Percentiles rank a stretch among this genome's conserved stretches.
These are phyloP conservation scores for Eucalyptus sideroxylon DNA, from an alignment of 345 rosid genomes.

Conservation along the genomic window DNA sequence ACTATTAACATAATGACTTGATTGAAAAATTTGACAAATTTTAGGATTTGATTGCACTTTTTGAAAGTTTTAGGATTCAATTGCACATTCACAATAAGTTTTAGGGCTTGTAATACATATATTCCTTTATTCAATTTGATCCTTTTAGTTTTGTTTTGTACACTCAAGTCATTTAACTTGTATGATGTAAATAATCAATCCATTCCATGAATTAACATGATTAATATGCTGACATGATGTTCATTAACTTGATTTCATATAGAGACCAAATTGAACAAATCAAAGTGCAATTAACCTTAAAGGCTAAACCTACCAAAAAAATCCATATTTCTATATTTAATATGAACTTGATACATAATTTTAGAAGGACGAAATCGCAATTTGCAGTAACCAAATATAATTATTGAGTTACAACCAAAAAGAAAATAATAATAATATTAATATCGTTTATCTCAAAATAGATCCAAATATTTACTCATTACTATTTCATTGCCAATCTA, in stretches of 20 bases:
- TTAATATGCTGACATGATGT: background rate
- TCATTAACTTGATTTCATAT: background rate
- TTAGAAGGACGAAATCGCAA: background rate
- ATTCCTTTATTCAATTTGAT: background rate
- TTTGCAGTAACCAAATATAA: background rate
- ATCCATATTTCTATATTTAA: background rate
- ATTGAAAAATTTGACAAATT: no score
- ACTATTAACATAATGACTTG: rapidly evolving
- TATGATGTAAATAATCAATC: background rate
- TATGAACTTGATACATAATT: background rate
- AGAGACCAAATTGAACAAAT: background rate
- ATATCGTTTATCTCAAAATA: background rate
- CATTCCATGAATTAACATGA: background rate
- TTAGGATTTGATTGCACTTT: rapidly evolving
- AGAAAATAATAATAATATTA: no score
- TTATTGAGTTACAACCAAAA: background rate
- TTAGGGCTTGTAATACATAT: no score
- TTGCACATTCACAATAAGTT: rapidly evolving
- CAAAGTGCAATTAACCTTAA: background rate
- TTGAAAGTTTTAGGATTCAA: no score
- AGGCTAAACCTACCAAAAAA: background rate
- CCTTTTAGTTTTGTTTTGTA: background rate
- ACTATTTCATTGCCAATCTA: background rate
- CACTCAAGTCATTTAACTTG: background rate
- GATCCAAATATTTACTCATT: background rate